phyloP scores from a whole-genome alignment of 495 filamentous ascomycete species.

The Aspergillus steynii region DNA sequence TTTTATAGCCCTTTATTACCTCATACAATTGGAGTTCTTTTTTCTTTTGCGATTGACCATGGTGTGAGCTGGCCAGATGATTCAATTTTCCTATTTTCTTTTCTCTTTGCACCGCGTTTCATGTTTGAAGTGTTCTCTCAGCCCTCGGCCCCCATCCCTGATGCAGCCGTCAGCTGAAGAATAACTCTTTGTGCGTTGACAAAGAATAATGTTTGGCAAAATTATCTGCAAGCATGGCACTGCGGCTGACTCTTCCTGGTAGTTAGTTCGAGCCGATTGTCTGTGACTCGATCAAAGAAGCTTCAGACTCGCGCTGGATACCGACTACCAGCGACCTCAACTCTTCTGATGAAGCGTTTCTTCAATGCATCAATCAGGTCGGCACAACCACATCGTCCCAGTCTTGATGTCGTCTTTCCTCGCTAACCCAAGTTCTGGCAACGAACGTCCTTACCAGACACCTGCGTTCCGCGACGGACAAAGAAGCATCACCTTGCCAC shows the following conservation, averaged over 20 bases:
- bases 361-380: neutral
- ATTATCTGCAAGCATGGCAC: neutral
- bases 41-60: conserved; percentile 10
- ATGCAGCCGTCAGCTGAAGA: neutral
- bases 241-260: neutral
- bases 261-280: neutral
- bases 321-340: neutral
- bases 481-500: neutral
- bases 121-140: neutral
- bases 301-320: neutral
- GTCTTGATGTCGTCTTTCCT: neutral
- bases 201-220: neutral
- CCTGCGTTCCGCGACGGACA: neutral
- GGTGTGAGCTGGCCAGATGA: neutral
- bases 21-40: conserved; percentile 33
- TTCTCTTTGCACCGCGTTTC: neutral
- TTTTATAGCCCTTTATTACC: conserved; percentile 42
- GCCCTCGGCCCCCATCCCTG: neutral
- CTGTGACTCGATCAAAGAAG: neutral
- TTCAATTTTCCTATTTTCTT: neutral
- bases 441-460: neutral
- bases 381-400: neutral
- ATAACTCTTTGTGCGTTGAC: neutral
- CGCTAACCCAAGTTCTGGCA: neutral
- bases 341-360: neutral